A percentile compares a stretch with the other conserved stretches of the same genome.
Conservation (phyloP, 768 basidiomycete species). For the Mycena vitilis region DNA sequence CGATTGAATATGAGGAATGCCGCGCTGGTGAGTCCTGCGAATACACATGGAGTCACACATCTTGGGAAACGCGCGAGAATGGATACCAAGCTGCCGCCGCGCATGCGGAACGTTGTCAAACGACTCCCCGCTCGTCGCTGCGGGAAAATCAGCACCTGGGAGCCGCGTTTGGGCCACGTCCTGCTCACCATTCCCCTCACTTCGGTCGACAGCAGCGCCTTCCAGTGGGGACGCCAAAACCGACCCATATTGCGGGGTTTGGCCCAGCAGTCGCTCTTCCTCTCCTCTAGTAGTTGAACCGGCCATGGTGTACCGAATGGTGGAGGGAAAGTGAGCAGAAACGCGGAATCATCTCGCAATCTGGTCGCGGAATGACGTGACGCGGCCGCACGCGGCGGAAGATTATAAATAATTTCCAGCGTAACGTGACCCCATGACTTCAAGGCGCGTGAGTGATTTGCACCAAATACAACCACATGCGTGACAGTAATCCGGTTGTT, state of each 20-base stretch:
- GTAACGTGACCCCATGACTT: no score
- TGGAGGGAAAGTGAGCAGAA: background rate
- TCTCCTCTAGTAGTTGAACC: constrained; percentile 5
- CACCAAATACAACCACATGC: no score
- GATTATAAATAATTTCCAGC: no score
- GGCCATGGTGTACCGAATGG: constrained; percentile 16
- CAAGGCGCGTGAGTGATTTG: no score
- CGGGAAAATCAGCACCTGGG: background rate
- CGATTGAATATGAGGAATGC: constrained; percentile 58
- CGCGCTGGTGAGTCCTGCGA: constrained; percentile 38
- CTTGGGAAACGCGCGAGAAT: background rate
- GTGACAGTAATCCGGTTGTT: no score
- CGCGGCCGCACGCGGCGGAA: background rate
- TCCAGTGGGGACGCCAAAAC: constrained; percentile 27
- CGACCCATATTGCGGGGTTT: constrained; percentile 17
- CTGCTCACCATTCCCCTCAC: constrained; percentile 28
- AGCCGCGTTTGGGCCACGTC: background rate
- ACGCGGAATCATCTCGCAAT: background rate
- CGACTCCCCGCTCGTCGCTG: constrained; percentile 31
- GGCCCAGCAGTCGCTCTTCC: constrained; percentile 1
- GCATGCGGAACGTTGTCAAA: constrained; percentile 36
- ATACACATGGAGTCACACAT: background rate
- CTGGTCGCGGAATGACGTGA: constrained; percentile 4
- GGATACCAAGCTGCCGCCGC: constrained; percentile 28
- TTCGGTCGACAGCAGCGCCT: constrained; percentile 33